Conservation (phyloP, 345 rosid genomes). For the Linum tenue region DNA sequence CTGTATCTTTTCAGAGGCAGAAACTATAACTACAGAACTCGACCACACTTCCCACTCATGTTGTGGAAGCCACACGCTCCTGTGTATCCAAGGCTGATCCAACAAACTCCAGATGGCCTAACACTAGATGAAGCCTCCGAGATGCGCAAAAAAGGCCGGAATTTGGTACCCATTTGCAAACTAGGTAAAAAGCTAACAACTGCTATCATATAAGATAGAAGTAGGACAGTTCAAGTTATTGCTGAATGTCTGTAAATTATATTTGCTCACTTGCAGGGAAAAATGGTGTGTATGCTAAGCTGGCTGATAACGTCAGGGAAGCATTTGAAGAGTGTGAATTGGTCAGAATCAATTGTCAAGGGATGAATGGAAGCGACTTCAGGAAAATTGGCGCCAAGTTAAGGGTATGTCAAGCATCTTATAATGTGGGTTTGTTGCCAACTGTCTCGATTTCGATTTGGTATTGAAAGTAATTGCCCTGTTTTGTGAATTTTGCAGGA, state of each 20-base stretch:
- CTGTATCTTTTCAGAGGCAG: constrained; percentile 80
- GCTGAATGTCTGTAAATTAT: neutral
- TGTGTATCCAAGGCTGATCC: constrained; percentile 67
- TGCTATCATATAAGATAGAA: neutral
- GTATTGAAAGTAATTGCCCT: neutral
- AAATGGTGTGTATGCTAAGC: constrained; percentile 73
- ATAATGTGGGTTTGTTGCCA: neutral
- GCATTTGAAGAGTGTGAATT: constrained; percentile 94
- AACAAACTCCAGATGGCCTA: constrained; percentile 59
- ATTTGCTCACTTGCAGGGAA: constrained; percentile 40
- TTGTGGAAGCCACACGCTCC: constrained; percentile 83
- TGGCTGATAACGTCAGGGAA: constrained; percentile 57
- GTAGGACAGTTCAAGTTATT: too few species aligned
- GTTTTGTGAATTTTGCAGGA: constrained; percentile 39
- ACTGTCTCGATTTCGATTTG: neutral
- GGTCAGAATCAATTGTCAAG: constrained; percentile 71
- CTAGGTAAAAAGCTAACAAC: constrained; percentile 38
- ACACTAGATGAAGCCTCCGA: constrained; percentile 54
- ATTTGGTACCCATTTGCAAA: constrained; percentile 65
- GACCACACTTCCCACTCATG: constrained; percentile 86
- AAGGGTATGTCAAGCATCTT: constrained; percentile 35
- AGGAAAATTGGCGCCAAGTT: constrained; percentile 86
- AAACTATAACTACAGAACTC: constrained; percentile 74
- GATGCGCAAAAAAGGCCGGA: constrained; percentile 79
- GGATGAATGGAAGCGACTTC: constrained; percentile 68